Evolutionary conservation across 768 basidiomycete genomes (phyloP).

Genomic region (Tulasnella calospora): DNA sequence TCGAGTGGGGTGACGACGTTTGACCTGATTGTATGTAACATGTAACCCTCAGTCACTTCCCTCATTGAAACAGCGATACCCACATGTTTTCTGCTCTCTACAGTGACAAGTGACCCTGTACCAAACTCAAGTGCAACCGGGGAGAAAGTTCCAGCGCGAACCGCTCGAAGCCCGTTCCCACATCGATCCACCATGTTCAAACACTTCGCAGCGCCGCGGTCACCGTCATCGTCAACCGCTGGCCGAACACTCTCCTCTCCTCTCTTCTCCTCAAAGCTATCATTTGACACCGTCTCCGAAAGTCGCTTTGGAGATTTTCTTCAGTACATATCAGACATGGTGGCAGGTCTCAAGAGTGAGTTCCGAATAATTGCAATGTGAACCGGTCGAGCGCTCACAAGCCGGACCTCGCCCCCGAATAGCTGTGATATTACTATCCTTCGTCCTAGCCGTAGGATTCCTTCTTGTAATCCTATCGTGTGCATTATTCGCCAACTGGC

Average conservation of each 20-base stretch:
- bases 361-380: background rate
- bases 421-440: constrained; percentile 96
- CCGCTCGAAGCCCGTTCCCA: constrained; percentile 9
- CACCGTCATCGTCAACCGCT: background rate
- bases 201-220: constrained; percentile 8
- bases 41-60: background rate
- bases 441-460: constrained; percentile 97
- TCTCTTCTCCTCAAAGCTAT: constrained; percentile 3
- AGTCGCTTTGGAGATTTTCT: background rate
- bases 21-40: constrained; percentile 49
- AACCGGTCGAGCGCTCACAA: background rate
- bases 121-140: background rate
- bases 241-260: background rate
- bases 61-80: background rate
- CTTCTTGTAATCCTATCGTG: constrained; percentile 95
- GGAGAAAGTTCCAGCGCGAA: constrained; percentile 15
- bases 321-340: constrained; percentile 12
- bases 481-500: constrained; percentile 94
- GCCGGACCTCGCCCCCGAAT: constrained; percentile 18
- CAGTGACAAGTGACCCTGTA: background rate
- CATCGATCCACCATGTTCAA: constrained; percentile 14
- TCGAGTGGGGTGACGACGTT: constrained; percentile 81
- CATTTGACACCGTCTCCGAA: background rate
- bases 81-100: constrained; percentile 6
- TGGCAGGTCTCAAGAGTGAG: constrained; percentile 21